Evolutionary conservation across 805 yeast species (phyloP), one percentile per base, ranked within the genome.

Genomic region (Naumovozyma dairenensis): DNA sequence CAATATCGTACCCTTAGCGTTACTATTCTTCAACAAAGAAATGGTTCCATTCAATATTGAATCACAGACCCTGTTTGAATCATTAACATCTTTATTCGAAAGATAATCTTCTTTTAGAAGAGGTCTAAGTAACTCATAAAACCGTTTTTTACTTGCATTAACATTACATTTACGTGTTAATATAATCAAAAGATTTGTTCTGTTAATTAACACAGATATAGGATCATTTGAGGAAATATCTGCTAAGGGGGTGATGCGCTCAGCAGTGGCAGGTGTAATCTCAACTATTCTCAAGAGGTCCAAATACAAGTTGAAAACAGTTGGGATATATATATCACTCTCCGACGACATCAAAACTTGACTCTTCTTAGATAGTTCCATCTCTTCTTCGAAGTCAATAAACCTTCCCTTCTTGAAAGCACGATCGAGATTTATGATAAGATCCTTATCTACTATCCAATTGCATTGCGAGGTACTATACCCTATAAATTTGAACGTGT

Each of bases 401-500:
- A 47, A 57, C 28, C 54, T 45, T 33, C 54, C 37, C 16, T 30
- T 44, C 26, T 51, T 55, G 25, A 52, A 50, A 5, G 49, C 34
- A 7, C 37, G 35, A 31, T 54, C 45, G 15, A 53, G 29, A 8
- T 26, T 30, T 37, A 77, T 71, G 18, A 83, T 59, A 34, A 83
- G 77, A 15, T 66, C 67, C 31, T 65, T 51, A 29, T 52, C 53
- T 13, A 67, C 39, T 15, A 39, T 48, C 67, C 65, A 60, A 8
- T 60, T 59, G 16, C 43, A 38, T 5, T 44, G 42, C 20, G 49
- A 50, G 9, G 27, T 21, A 29, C 50, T 40, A 29, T 38, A 43
- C 3, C 37, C 33, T 4, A 51, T 31, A 21, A 51, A 46, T 6
- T 33, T 34, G 9, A 54, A 38, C 13, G 51, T 38, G 1, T 35